A percentile compares a stretch with the other conserved stretches of the same genome.
phyloP scores from a whole-genome alignment of 305 asterid genomes.

The Striga hermonthica region DNA sequence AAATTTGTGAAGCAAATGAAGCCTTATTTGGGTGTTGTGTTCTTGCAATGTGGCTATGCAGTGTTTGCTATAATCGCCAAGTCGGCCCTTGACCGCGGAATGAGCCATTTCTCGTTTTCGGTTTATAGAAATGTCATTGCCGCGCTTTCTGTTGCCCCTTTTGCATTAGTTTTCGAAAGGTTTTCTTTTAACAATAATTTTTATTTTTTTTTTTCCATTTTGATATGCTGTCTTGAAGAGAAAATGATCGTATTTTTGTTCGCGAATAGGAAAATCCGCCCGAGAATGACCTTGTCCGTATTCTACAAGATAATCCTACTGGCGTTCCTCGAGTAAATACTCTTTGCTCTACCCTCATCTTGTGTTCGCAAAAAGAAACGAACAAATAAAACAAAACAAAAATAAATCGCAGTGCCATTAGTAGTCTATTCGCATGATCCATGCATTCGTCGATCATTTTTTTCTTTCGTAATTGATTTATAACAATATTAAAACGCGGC shows the following conservation, averaged over 20 bases:
- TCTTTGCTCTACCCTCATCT: not conserved
- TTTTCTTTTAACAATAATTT: slow-evolving; percentile 2
- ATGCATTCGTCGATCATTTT: too few species aligned
- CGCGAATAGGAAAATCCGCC: slow-evolving; percentile 60
- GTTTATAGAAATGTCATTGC: slow-evolving; percentile 61
- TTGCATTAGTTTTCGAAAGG: slow-evolving; percentile 68
- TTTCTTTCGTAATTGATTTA: not conserved
- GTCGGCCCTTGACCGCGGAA: slow-evolving; percentile 56
- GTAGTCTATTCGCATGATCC: too few species aligned
- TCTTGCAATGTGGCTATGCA: slow-evolving; percentile 62
- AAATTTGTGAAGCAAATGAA: slow-evolving; percentile 35
- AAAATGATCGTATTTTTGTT: slow-evolving; percentile 12
- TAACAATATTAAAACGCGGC: not conserved
- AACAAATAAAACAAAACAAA: not conserved
- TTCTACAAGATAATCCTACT: slow-evolving; percentile 55
- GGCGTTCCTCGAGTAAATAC: slow-evolving; percentile 59
- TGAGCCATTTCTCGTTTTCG: slow-evolving; percentile 57
- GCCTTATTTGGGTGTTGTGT: slow-evolving; percentile 51
- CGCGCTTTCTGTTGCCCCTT: slow-evolving; percentile 45
- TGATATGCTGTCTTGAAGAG: not conserved
- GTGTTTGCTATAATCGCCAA: slow-evolving; percentile 60
- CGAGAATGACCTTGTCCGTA: slow-evolving; percentile 50
- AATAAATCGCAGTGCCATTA: too few species aligned
- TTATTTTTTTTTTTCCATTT: not conserved
- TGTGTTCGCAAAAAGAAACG: not conserved